Evolutionary conservation across 306 rosid species (phyloP).

Genomic region (Cyclanthera cordifolia): DNA sequence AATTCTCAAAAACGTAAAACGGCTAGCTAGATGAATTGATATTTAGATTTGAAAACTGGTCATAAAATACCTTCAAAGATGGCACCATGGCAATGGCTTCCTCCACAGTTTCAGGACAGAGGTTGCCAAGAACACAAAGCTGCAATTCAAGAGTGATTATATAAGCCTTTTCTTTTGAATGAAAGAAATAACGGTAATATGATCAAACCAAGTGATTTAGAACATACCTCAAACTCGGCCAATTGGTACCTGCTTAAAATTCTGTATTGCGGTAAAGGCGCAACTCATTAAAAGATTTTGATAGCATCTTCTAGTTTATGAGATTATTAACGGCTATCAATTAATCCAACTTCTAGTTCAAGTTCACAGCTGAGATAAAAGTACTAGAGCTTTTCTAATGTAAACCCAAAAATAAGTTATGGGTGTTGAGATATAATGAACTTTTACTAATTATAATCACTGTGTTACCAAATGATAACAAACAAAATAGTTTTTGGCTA

Average conservation of each 20-base stretch:
- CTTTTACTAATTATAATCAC: background rate
- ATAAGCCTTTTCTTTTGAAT: background rate
- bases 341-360: background rate
- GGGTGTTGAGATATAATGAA: background rate
- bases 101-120: constrained; percentile 98
- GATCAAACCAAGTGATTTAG: background rate
- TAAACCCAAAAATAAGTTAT: background rate
- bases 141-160: constrained; percentile 24
- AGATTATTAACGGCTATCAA: background rate
- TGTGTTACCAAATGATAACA: background rate
- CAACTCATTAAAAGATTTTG: constrained; percentile 9
- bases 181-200: background rate
- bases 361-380: background rate
- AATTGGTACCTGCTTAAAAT: constrained; percentile 74
- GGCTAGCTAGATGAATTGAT: background rate
- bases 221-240: constrained; percentile 86
- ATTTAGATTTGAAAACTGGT: background rate
- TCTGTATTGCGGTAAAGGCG: constrained; percentile 56
- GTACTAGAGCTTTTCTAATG: background rate
- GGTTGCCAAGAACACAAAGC: constrained; percentile 97
- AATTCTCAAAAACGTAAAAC: too few relatives aligned
- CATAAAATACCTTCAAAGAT: constrained; percentile 59
- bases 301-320: background rate
- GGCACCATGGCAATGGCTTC: constrained; percentile 99
- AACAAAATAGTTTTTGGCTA: background rate